phyloP scores from a whole-genome alignment of 2,329 filamentous ascomycete species.

The Ilyonectria mors-panacis region DNA sequence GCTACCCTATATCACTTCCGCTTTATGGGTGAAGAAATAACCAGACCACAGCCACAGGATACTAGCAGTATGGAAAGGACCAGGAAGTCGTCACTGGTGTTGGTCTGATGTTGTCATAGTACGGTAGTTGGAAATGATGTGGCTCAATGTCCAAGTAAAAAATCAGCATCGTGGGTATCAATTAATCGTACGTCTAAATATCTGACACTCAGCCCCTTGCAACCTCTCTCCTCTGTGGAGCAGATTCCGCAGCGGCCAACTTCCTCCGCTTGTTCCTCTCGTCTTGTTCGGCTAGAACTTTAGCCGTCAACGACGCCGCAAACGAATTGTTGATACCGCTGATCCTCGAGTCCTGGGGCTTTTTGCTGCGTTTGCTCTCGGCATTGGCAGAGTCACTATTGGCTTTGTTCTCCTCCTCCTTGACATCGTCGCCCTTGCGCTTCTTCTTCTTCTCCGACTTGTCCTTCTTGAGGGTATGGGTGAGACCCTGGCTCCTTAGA shows the following conservation, averaged over 20 bases:
- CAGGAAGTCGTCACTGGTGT: too few relatives aligned
- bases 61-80: too few relatives aligned
- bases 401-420: constrained; percentile 60
- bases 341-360: constrained; percentile 53
- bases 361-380: constrained; percentile 49
- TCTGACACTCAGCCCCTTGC: constrained; percentile 35
- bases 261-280: constrained; percentile 85
- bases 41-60: too few relatives aligned
- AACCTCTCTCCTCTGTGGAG: constrained; percentile 28
- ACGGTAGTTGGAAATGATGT: too few relatives aligned
- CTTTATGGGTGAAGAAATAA: too few relatives aligned
- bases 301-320: constrained; percentile 88
- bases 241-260: constrained; percentile 59
- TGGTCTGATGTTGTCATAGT: too few relatives aligned
- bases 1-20: too few relatives aligned
- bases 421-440: constrained; percentile 66
- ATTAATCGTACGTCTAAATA: constrained; percentile 22
- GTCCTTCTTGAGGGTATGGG: constrained; percentile 91
- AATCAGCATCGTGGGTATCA: constrained; percentile 43
- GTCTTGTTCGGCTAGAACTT: constrained; percentile 89
- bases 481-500: constrained; percentile 80
- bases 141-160: not conserved
- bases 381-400: constrained; percentile 61
- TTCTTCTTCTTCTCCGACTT: constrained; percentile 77
- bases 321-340: constrained; percentile 88